Evolutionary conservation across 345 rosid genomes (phyloP).

Genomic region (Viola odorata): DNA sequence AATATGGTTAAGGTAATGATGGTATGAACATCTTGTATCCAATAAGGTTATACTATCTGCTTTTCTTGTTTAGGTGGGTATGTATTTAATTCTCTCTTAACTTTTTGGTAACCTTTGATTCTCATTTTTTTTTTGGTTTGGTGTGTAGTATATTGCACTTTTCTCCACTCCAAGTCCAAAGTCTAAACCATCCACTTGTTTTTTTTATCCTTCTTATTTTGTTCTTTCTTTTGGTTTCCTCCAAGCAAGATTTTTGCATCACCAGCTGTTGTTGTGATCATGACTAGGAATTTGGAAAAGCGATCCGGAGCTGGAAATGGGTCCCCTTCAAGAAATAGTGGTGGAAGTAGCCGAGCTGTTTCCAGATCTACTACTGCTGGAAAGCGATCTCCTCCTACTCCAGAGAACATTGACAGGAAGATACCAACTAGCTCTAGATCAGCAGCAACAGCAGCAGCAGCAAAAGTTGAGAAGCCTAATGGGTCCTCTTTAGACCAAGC

Average conservation of each 20-base stretch:
- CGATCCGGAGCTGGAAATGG: constrained; percentile 37
- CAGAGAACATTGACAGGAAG: constrained; percentile 46
- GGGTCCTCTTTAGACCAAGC: constrained; percentile 24
- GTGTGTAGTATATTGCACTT: not conserved
- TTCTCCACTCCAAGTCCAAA: not conserved
- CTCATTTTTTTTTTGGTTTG: not conserved
- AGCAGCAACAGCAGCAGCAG: not conserved
- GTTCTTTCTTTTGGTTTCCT: not conserved
- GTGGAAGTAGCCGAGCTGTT: constrained; percentile 26
- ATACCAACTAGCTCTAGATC: constrained; percentile 12
- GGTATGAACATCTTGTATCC: not conserved
- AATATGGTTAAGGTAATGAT: constrained; percentile 1
- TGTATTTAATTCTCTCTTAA: constrained; percentile 14
- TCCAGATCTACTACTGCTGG: constrained; percentile 47
- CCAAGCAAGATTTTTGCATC: constrained; percentile 5
- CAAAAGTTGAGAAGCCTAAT: constrained; percentile 39
- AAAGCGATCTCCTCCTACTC: constrained; percentile 47
- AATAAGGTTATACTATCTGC: constrained; percentile 2
- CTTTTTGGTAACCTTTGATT: constrained; percentile 1
- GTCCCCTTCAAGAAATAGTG: constrained; percentile 43
- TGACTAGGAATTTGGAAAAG: constrained; percentile 61
- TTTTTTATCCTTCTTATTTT: not conserved
- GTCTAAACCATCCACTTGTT: not conserved
- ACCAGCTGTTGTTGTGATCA: constrained; percentile 10
- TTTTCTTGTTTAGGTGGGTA: constrained; percentile 18